Percentiles rank a stretch among this genome's conserved stretches.
Conservation (phyloP, 345 rosid species). For the Ceriops decandra region DNA sequence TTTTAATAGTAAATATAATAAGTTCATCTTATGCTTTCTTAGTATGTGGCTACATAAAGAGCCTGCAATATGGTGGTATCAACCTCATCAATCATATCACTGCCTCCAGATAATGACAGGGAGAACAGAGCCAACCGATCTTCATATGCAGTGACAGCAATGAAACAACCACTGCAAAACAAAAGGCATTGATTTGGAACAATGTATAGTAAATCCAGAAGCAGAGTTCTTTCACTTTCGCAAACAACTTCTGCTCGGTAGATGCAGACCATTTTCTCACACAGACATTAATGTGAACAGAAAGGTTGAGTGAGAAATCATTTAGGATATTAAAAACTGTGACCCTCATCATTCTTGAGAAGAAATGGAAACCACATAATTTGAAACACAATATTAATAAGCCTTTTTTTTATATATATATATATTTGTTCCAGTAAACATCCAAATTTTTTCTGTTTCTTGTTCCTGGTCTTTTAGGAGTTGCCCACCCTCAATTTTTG, state of each 20-base stretch:
- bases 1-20: conserved; percentile 3
- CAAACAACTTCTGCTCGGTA: background rate
- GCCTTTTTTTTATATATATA: too few species aligned
- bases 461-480: too few species aligned
- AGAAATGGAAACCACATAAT: too few species aligned
- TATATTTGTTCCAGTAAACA: too few species aligned
- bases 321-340: too few species aligned
- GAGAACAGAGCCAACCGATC: conserved; percentile 79
- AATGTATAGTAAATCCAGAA: conserved; percentile 4
- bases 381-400: too few species aligned
- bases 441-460: too few species aligned
- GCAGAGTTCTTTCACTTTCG: background rate
- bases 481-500: too few species aligned
- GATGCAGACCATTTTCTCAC: background rate
- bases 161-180: conserved; percentile 62
- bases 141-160: conserved; percentile 84
- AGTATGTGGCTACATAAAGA: background rate
- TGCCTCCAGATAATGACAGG: conserved; percentile 57
- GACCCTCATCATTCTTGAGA: too few species aligned
- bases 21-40: background rate
- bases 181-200: conserved; percentile 9
- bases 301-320: background rate
- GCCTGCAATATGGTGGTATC: conserved; percentile 9
- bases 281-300: background rate
- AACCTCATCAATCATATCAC: conserved; percentile 70